Evolutionary conservation across 768 basidiomycete genomes (phyloP), one percentile per base, ranked within the genome.

Genomic region (Leccinum incarnatum): DNA sequence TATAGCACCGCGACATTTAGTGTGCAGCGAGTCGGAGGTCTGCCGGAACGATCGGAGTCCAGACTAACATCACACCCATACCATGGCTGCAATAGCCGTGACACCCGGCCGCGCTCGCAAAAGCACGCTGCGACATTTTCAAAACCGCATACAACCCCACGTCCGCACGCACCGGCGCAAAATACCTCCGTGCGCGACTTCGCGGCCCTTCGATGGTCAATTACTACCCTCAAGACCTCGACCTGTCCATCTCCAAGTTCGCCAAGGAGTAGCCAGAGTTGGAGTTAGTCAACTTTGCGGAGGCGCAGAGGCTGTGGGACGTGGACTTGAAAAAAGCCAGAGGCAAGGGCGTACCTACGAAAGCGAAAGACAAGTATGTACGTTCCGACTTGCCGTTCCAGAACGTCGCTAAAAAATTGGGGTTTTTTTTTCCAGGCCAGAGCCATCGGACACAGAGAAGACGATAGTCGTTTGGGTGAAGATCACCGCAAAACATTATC

Each of bases 71-170:
- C 21, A 23, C 21, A 23, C 21, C 21, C 21, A 23, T 23, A 23
- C 21, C 21, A 23, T 23, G 21, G 21, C 21, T 23, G 21, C 21
- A 23, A 23, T 23, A 23, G 7, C 19, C 19, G 19, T 19, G 19
- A 19, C 19, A 19, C 19, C 19, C 19, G 19, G 19, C 19, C 19
- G 19, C 19, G 19, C 19, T 19, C 19, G 19, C 19, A 19, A 19
- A 19, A 19, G 19, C 19, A 19, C 19, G 19, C 19, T 19, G 19
- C 19, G 19, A 19, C 19, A 19, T 19, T 54, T 96, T 98, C 69
- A 84, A 93, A 68, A 96, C 93, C 9, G 79, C 88, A 4, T 93
- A 90, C 76, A 98, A 98, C 74, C 95, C 95, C 0, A 81, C 81
- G 2, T 83, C 83, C 27, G 70, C 84, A 14, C 87, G 95, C 15